These are phyloP conservation scores for Fraxinus paxiana DNA, from an alignment of 305 asterid species.

Conservation along the genomic window DNA sequence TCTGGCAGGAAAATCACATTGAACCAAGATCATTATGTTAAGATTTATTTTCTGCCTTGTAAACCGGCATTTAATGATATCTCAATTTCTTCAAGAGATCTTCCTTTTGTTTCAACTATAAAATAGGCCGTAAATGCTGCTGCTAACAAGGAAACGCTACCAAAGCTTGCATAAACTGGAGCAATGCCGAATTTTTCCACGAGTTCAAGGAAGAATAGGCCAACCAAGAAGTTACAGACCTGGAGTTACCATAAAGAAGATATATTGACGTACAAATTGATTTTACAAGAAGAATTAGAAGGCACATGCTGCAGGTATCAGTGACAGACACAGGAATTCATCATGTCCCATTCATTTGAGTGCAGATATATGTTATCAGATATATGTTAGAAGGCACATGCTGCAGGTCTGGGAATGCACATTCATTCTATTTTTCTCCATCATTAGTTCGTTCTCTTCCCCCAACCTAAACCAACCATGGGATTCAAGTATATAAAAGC, in stretches of 20 bases:
- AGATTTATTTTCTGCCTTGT: slow-evolving; percentile 20
- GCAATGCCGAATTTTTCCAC: slow-evolving; percentile 62
- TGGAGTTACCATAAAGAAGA: slow-evolving; percentile 27
- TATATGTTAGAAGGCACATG: too few species aligned
- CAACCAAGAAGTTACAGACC: slow-evolving; percentile 86
- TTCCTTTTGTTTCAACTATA: slow-evolving; percentile 69
- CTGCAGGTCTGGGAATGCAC: neutral
- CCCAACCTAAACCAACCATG: neutral
- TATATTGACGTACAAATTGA: neutral
- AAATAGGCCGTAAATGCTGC: slow-evolving; percentile 59
- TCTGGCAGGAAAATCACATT: neutral
- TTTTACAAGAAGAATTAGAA: neutral
- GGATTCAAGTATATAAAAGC: neutral
- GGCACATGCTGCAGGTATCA: neutral
- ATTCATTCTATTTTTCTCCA: neutral
- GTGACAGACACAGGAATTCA: neutral
- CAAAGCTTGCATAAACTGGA: slow-evolving; percentile 63
- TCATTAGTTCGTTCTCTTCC: neutral
- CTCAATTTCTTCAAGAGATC: slow-evolving; percentile 85
- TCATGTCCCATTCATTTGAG: neutral
- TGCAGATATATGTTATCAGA: neutral
- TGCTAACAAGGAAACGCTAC: slow-evolving; percentile 58
- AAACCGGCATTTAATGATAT: slow-evolving; percentile 42
- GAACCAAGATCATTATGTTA: neutral
- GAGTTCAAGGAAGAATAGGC: slow-evolving; percentile 70